Base-by-base conservation (phyloP, 208 protist genomes). In the Leishmania martiniquensis region DNA sequence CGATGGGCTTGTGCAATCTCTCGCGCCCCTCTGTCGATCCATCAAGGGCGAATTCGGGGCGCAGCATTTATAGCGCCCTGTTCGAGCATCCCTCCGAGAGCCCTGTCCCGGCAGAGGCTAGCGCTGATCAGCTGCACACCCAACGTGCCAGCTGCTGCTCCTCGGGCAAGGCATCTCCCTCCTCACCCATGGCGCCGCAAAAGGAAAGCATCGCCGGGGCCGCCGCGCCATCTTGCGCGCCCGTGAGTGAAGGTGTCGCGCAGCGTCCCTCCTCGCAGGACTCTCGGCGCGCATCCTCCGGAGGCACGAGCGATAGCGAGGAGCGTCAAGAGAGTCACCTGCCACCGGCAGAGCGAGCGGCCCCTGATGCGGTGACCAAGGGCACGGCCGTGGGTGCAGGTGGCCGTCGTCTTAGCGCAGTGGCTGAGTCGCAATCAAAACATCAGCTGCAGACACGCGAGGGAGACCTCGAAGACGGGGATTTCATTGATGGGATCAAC, bases 181-280 rank as follows among this genome's bases (percentile, higher is more conserved):
- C 57, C 59, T 78, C 75, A 10, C 65, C 75, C 12, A 37, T 47
- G 37, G 66, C 44, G 39, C 75, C 75, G 10, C 9, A 34, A 37
- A n/a, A 55, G 12, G 2, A 51, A 0, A 32, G 51, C 34, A n/a
- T 55, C 1, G 51, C 42, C 32, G 55, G 71, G 22, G 77, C 71
- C 4, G 34, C 71, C n/a, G 39, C 76, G 34, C 77, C 77, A 2
- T 12, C 20, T 25, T 51, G 47, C 45, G 29, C 4, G 22, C 75
- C 69, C 0, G 34, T 29, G 32, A 4, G 42, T 20, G 13, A 42
- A 49, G 37, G 51, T 10, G 51, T n/a, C 45, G 25, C 32, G 5
- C 10, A 39, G 1, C 70, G 52, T 6, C 51, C 5, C 20, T 44
- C 5, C 70, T 32, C 32, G 1, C 57, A 39, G 39, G 47, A 55